A percentile compares a stretch with the other conserved stretches of the same genome.
phyloP scores from a whole-genome alignment of 1,139 yeast genomes.

The Nakaseomyces uthaithaninus region DNA sequence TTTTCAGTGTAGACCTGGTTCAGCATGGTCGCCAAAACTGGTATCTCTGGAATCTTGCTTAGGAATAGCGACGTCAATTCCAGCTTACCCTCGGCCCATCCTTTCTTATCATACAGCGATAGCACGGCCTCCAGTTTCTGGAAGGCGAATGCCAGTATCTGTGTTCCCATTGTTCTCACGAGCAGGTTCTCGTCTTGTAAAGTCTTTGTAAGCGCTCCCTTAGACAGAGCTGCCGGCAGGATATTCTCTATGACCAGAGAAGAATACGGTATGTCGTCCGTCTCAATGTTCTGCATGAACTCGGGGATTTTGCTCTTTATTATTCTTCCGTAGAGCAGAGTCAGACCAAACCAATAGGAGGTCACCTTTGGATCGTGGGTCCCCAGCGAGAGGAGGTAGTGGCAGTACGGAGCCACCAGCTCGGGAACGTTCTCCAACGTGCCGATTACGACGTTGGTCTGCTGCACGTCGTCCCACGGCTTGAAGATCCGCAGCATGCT shows the following conservation, averaged over 20 bases:
- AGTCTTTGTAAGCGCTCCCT: conserved; percentile 49
- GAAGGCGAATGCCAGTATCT: conserved; percentile 48
- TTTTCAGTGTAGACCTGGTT: conserved; percentile 33
- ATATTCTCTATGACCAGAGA: conserved; percentile 44
- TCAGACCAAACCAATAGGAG: conserved; percentile 76
- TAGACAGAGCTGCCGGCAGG: conserved; percentile 60
- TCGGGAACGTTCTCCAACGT: conserved; percentile 55
- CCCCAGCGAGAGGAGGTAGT: conserved; percentile 49
- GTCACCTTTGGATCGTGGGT: conserved; percentile 64
- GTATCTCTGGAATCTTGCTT: conserved; percentile 43
- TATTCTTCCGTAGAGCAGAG: conserved; percentile 52
- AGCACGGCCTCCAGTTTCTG: conserved; percentile 42
- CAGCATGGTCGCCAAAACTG: conserved; percentile 34
- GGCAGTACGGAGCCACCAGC: conserved; percentile 63
- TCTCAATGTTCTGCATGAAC: conserved; percentile 24
- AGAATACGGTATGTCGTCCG: conserved; percentile 28
- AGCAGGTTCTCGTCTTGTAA: conserved; percentile 46
- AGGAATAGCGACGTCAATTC: conserved; percentile 36
- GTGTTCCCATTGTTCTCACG: conserved; percentile 59
- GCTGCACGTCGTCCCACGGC: conserved; percentile 71
- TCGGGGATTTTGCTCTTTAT: conserved; percentile 48
- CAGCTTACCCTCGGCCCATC: conserved; percentile 35
- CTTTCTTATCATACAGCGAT: conserved; percentile 35
- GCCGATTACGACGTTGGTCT: conserved; percentile 47
- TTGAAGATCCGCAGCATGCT: conserved; percentile 57